Evolutionary conservation across 2,329 filamentous ascomycete species (phyloP).

Genomic region (Diaporthe capsici): DNA sequence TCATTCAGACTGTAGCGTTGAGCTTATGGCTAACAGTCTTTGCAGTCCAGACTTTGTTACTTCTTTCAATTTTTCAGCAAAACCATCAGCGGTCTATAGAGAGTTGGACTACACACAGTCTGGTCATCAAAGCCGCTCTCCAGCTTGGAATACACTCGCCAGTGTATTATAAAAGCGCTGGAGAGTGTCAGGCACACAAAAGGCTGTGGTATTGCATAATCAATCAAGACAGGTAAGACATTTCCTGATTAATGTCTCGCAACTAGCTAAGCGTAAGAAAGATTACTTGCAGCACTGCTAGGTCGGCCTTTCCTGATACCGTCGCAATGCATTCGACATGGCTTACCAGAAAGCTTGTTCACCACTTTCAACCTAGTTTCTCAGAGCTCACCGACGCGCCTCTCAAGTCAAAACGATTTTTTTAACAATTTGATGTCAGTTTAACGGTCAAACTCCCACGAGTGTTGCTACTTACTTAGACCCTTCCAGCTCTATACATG

Average conservation of each 20-base stretch:
- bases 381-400: too few relatives aligned
- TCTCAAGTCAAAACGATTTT: too few relatives aligned
- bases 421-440: conserved; percentile 6
- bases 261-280: not conserved
- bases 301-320: conserved; percentile 10
- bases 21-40: not conserved
- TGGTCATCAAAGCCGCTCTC: not conserved
- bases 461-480: not conserved
- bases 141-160: conserved; percentile 17
- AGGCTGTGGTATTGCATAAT: conserved; percentile 4
- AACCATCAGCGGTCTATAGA: conserved; percentile 20
- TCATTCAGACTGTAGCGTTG: rapidly evolving
- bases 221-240: not conserved
- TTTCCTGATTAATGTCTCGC: not conserved
- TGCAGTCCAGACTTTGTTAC: not conserved
- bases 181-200: not conserved
- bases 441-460: rapidly evolving
- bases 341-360: not conserved
- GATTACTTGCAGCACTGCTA: not conserved
- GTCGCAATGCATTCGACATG: not conserved
- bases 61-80: conserved; percentile 6
- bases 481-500: not conserved
- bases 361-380: not conserved
- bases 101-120: conserved; percentile 10
- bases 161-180: not conserved